These are phyloP conservation scores for Candida bentonensis DNA, from an alignment of 805 yeast genomes.

Conservation along the genomic window DNA sequence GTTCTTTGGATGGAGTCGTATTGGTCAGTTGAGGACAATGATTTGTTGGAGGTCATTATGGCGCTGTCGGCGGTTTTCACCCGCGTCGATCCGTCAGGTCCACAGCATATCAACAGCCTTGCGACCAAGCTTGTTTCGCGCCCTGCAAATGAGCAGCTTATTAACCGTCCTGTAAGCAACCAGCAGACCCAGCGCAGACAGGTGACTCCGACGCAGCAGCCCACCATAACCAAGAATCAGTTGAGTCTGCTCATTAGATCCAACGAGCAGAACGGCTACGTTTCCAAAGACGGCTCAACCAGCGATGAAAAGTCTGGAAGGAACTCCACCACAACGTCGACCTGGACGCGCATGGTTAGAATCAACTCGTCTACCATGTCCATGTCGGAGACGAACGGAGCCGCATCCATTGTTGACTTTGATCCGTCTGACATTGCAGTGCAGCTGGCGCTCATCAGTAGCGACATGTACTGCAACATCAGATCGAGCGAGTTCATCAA, in stretches of 20 bases:
- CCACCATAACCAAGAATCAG: conserved; percentile 5
- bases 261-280: conserved; percentile 6
- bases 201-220: neutral
- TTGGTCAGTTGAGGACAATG: conserved; percentile 32
- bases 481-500: conserved; percentile 21
- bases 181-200: neutral
- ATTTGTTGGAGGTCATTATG: neutral
- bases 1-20: conserved; percentile 83
- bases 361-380: conserved; percentile 1
- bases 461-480: conserved; percentile 15
- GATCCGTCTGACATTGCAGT: conserved; percentile 21
- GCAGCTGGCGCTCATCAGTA: conserved; percentile 23
- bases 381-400: neutral
- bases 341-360: conserved; percentile 6
- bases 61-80: neutral
- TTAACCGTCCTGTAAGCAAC: neutral
- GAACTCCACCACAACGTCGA: conserved; percentile 8
- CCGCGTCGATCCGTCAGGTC: neutral
- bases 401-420: conserved; percentile 13
- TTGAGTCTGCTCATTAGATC: conserved; percentile 4
- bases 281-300: neutral
- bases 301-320: neutral
- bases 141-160: neutral
- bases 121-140: neutral
- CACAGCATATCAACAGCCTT: neutral